phyloP scores from a whole-genome alignment of 495 filamentous ascomycete genomes.

The Penicillium fimorum region DNA sequence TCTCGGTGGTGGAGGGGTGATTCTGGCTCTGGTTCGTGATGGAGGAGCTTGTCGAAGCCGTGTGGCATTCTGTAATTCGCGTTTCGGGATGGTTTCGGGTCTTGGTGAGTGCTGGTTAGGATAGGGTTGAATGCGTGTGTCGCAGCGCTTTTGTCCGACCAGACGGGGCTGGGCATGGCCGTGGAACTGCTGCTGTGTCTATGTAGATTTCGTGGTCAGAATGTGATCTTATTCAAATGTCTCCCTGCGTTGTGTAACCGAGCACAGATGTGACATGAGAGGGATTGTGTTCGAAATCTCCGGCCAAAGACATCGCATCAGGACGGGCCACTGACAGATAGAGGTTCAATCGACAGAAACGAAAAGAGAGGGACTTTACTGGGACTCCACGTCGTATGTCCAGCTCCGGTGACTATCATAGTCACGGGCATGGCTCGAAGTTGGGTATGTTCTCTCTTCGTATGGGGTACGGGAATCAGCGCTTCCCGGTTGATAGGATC shows the following conservation, averaged over 20 bases:
- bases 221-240: not conserved
- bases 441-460: constrained; percentile 28
- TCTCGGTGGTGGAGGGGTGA: constrained; percentile 26
- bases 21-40: constrained; percentile 33
- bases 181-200: constrained; percentile 37
- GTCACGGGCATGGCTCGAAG: constrained; percentile 23
- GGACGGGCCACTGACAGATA: constrained; percentile 24
- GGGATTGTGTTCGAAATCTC: not conserved
- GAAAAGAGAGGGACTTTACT: constrained; percentile 37
- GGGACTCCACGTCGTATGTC: constrained; percentile 39
- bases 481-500: constrained; percentile 16
- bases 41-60: constrained; percentile 44
- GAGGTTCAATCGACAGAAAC: constrained; percentile 18
- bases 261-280: constrained; percentile 7
- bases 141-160: constrained; percentile 33
- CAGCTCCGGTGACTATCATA: constrained; percentile 29
- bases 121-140: constrained; percentile 18
- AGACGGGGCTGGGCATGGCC: constrained; percentile 35
- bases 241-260: constrained; percentile 5
- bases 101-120: constrained; percentile 11
- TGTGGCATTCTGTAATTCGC: constrained; percentile 35
- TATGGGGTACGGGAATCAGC: constrained; percentile 23
- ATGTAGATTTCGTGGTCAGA: constrained; percentile 14
- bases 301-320: constrained; percentile 11
- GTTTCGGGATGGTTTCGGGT: constrained; percentile 22